Percentiles rank a stretch among this genome's conserved stretches.
Conservation (phyloP, 208 protist species). For the Leishmania gerbilli region DNA sequence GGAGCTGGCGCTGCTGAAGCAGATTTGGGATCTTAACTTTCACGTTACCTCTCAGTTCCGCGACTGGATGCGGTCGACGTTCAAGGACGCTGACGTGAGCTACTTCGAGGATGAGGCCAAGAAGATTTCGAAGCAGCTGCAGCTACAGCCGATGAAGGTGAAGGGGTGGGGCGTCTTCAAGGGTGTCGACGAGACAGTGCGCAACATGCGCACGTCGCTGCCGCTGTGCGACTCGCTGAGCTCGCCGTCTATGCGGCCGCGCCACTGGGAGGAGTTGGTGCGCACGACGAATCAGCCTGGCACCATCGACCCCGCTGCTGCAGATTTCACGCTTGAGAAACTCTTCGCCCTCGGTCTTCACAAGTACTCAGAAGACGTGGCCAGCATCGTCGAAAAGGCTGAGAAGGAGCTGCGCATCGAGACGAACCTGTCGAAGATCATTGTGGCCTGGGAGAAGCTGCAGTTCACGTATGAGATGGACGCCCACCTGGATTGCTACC, state of each 20-base stretch:
- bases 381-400: conserved; percentile 97
- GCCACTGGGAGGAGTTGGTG: conserved; percentile 96
- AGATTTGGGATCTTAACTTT: conserved; percentile 94
- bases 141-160: conserved; percentile 93
- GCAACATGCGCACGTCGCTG: conserved; percentile 95
- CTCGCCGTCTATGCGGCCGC: conserved; percentile 94
- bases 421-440: conserved; percentile 96
- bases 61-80: conserved; percentile 94
- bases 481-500: conserved; percentile 83
- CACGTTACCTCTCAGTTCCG: conserved; percentile 93
- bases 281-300: conserved; percentile 91
- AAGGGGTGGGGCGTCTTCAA: conserved; percentile 94
- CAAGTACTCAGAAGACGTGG: conserved; percentile 96
- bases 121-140: conserved; percentile 93
- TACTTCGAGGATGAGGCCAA: conserved; percentile 95
- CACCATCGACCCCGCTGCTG: conserved; percentile 87
- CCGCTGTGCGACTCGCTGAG: conserved; percentile 93
- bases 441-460: conserved; percentile 94
- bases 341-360: conserved; percentile 96
- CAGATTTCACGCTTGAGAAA: conserved; percentile 95
- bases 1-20: conserved; percentile 92
- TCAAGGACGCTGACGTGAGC: conserved; percentile 92
- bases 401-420: conserved; percentile 98
- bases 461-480: conserved; percentile 92
- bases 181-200: conserved; percentile 93